These are phyloP conservation scores for Kodamaea sp. DNA, from an alignment of 1,139 yeast species.

Conservation along the genomic window DNA sequence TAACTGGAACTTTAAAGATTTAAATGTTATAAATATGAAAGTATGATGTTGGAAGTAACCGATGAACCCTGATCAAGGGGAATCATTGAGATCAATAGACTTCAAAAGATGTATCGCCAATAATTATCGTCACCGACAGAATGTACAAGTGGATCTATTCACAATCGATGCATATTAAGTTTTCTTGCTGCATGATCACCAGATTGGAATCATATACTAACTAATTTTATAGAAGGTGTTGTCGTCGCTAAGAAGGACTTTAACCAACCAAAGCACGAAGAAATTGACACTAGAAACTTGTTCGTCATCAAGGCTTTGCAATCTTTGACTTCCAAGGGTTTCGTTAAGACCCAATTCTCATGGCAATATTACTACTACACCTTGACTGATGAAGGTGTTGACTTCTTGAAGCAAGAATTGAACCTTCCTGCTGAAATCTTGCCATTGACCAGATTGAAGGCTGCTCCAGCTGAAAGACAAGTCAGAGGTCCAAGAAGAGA, in stretches of 20 bases:
- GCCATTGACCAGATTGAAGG: slow-evolving; percentile 98
- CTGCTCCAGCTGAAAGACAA: slow-evolving; percentile 83
- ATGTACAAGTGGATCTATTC: no score
- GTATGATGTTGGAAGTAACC: no score
- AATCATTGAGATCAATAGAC: no score
- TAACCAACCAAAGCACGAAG: slow-evolving; percentile 97
- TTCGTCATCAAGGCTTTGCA: slow-evolving; percentile 99
- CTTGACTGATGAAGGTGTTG: slow-evolving; percentile 99
- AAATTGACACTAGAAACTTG: slow-evolving; percentile 95
- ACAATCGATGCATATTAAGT: no score
- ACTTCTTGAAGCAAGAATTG: slow-evolving; percentile 96
- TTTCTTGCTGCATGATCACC: no score
- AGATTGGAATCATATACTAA: slow-evolving; percentile 21
- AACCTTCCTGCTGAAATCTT: slow-evolving; percentile 98
- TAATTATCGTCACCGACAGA: background rate
- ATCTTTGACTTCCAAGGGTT: slow-evolving; percentile 98
- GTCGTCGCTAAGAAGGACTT: slow-evolving; percentile 99
- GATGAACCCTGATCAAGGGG: no score
- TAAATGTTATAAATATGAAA: no score
- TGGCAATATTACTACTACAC: slow-evolving; percentile 99
- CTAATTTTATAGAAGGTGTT: slow-evolving; percentile 78
- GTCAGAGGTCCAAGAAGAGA: slow-evolving; percentile 45
- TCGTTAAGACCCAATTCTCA: slow-evolving; percentile 99
- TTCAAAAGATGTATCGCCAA: no score
- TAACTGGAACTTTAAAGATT: no score